Evolutionary conservation across 495 filamentous ascomycete genomes (phyloP).

Genomic region (Lophium mytilinum): DNA sequence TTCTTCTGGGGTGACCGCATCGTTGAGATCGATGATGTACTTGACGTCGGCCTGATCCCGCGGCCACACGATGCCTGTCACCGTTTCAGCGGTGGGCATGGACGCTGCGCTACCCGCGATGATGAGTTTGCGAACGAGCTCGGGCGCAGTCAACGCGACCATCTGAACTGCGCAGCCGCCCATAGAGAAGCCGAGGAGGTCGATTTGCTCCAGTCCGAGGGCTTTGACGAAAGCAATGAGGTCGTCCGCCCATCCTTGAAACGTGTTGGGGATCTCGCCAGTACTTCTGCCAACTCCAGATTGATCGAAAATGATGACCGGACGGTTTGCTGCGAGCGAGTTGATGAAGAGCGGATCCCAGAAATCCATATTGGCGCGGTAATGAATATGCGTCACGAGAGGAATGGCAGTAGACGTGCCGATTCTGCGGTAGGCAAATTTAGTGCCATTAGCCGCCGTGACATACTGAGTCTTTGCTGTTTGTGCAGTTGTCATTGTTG

Average conservation of each 20-base stretch:
- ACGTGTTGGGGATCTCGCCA: constrained; percentile 12
- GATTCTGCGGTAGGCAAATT: constrained; percentile 35
- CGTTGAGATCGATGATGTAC: too few species aligned
- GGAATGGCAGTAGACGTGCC: constrained; percentile 25
- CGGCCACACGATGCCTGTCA: too few species aligned
- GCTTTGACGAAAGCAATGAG: constrained; percentile 28
- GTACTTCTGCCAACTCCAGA: constrained; percentile 18
- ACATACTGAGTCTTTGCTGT: constrained; percentile 31
- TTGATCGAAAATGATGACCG: constrained; percentile 24
- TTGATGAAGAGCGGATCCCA: constrained; percentile 27
- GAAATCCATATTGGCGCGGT: constrained; percentile 28
- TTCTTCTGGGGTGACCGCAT: constrained; percentile 8
- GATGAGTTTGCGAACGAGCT: constrained; percentile 15
- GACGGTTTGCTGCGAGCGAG: constrained; percentile 16
- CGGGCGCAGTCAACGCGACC: constrained; percentile 19
- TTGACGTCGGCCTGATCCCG: too few species aligned
- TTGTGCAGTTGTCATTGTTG: constrained; percentile 26
- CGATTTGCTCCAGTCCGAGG: constrained; percentile 27
- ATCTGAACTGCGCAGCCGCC: constrained; percentile 23
- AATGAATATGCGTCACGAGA: constrained; percentile 32
- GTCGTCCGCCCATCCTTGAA: constrained; percentile 26
- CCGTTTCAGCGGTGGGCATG: too few species aligned
- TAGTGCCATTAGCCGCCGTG: constrained; percentile 16
- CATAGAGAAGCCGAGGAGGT: constrained; percentile 27
- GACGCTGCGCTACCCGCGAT: constrained; percentile 7